These are phyloP conservation scores for Neurospora africana DNA, from an alignment of 495 filamentous ascomycete species.

Conservation along the genomic window DNA sequence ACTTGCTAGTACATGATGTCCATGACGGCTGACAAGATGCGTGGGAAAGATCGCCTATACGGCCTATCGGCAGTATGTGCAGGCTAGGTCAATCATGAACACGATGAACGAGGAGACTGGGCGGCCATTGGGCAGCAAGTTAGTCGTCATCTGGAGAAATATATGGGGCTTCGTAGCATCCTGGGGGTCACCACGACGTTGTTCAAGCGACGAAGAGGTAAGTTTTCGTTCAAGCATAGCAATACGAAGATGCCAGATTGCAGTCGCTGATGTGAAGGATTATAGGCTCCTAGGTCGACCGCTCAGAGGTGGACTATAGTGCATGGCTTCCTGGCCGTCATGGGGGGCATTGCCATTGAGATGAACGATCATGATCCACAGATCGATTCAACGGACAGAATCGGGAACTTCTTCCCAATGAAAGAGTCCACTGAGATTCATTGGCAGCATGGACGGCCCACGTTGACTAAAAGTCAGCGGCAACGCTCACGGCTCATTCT, in stretches of 20 bases:
- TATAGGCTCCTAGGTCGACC: no score
- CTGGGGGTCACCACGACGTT: no score
- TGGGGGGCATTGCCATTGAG: neutral
- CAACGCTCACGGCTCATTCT: neutral
- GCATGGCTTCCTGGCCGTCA: neutral
- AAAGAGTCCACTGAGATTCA: no score
- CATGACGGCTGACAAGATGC: no score
- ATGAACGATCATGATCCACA: neutral
- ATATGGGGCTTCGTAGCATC: no score
- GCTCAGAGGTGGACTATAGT: neutral
- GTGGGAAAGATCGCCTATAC: neutral
- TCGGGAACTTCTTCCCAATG: neutral
- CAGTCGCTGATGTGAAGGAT: no score
- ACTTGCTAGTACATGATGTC: no score
- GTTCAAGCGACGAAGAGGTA: neutral
- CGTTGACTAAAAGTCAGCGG: neutral
- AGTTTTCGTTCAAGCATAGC: neutral
- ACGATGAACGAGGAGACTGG: neutral
- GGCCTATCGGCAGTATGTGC: neutral
- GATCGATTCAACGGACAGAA: fast-evolving
- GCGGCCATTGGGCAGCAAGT: no score
- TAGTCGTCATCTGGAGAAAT: no score
- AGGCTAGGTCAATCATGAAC: neutral
- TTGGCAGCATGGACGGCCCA: no score
- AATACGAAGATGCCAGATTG: no score